Evolutionary conservation across 2,329 filamentous ascomycete genomes (phyloP).

Genomic region (Aspergillus intermedius): DNA sequence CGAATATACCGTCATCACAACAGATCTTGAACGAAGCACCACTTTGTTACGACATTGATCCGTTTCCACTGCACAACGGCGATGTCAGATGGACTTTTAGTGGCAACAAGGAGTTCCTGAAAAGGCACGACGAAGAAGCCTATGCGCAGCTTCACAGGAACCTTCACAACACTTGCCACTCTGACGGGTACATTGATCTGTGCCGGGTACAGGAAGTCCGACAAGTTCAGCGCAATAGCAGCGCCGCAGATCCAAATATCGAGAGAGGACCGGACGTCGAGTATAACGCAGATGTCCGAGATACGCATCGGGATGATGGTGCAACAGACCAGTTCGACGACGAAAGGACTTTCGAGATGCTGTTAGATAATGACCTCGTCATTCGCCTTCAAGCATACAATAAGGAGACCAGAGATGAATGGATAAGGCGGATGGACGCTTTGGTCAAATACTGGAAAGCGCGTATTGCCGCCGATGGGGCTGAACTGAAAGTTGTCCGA

Average conservation of each 20-base stretch:
- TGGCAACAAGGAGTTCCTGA: conserved; percentile 41
- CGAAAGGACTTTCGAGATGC: conserved; percentile 55
- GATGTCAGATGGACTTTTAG: conserved; percentile 52
- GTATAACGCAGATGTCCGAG: conserved; percentile 45
- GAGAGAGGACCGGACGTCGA: conserved; percentile 50
- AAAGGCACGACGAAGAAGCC: conserved; percentile 52
- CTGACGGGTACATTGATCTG: conserved; percentile 61
- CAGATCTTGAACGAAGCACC: conserved; percentile 54
- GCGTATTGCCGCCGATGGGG: conserved; percentile 51
- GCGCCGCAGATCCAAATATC: conserved; percentile 48
- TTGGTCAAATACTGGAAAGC: conserved; percentile 58
- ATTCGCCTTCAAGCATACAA: conserved; percentile 57
- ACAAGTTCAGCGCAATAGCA: conserved; percentile 47
- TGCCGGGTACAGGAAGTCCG: conserved; percentile 53
- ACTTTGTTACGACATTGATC: conserved; percentile 55
- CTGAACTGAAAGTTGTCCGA: conserved; percentile 52
- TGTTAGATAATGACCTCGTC: conserved; percentile 55
- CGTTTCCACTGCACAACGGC: conserved; percentile 51
- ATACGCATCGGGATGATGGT: conserved; percentile 48
- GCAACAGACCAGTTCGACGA: conserved; percentile 49
- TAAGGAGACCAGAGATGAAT: conserved; percentile 52
- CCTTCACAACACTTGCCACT: conserved; percentile 50
- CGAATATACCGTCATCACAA: conserved; percentile 47
- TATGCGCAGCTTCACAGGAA: conserved; percentile 54
- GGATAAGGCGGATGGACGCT: conserved; percentile 53